A percentile compares a stretch with the other conserved stretches of the same genome.
These are phyloP conservation scores for Ogataea sp. DNA, from an alignment of 805 yeast species.

Conservation along the genomic window DNA sequence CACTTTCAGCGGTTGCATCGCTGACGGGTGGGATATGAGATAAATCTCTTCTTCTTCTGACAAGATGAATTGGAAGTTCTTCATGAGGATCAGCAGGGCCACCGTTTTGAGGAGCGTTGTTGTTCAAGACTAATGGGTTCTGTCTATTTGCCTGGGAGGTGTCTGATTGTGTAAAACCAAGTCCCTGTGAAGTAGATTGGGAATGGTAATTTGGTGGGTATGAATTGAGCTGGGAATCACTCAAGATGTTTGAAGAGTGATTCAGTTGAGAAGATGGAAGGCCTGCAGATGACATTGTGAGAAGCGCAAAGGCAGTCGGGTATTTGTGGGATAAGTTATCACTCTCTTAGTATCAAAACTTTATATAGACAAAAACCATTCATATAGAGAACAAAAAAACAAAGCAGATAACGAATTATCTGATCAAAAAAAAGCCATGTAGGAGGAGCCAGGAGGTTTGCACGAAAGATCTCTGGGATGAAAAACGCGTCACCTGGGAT, in stretches of 20 bases:
- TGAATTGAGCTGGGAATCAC: constrained; percentile 18
- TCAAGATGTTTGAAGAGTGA: constrained; percentile 16
- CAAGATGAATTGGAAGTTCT: constrained; percentile 18
- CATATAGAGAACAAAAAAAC: too few relatives aligned
- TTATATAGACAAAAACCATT: too few relatives aligned
- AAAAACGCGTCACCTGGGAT: too few relatives aligned
- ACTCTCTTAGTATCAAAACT: too few relatives aligned
- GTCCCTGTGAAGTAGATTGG: constrained; percentile 3
- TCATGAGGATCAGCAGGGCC: constrained; percentile 13
- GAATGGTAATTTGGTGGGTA: neutral
- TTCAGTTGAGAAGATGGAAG: neutral
- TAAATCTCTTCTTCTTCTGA: constrained; percentile 47
- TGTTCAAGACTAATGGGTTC: too few relatives aligned
- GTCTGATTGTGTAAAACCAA: constrained; percentile 5
- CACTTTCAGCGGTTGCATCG: constrained; percentile 91
- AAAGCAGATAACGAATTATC: too few relatives aligned
- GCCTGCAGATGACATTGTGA: constrained; percentile 17
- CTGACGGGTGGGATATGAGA: constrained; percentile 75
- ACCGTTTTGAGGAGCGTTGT: constrained; percentile 3
- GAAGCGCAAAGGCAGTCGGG: constrained; percentile 21
- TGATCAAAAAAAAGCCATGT: too few relatives aligned
- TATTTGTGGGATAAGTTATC: too few relatives aligned
- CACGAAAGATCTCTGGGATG: too few relatives aligned
- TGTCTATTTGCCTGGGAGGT: too few relatives aligned
- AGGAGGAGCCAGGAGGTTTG: too few relatives aligned